Evolutionary conservation across 805 yeast genomes (phyloP).

Genomic region (Yamadazyma paraphyllophila): DNA sequence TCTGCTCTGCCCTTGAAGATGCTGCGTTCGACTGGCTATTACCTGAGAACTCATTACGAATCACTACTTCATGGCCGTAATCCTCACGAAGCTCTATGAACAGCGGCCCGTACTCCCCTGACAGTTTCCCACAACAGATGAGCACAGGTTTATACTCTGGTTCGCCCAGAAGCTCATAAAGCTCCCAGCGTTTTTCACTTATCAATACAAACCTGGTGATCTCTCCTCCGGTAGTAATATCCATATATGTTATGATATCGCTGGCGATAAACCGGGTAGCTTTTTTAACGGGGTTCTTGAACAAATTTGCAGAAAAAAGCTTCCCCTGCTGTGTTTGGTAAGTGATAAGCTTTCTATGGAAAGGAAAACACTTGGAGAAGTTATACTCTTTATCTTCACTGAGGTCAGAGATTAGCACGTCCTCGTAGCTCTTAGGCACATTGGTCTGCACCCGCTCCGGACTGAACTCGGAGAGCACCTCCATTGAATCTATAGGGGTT

Average conservation of each 20-base stretch:
- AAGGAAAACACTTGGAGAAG: constrained; percentile 80
- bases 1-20: constrained; percentile 22
- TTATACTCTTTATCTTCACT: constrained; percentile 55
- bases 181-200: constrained; percentile 70
- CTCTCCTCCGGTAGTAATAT: constrained; percentile 48
- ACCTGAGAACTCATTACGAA: constrained; percentile 27
- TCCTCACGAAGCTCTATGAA: constrained; percentile 37
- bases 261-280: constrained; percentile 27
- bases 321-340: constrained; percentile 55
- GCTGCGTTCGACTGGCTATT: constrained; percentile 13
- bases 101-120: constrained; percentile 64
- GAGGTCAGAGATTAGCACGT: constrained; percentile 16
- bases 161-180: constrained; percentile 47
- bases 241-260: constrained; percentile 29
- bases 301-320: constrained; percentile 20
- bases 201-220: constrained; percentile 64
- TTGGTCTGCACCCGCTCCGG: constrained; percentile 1
- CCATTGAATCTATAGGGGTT: background rate
- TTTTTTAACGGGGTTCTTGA: constrained; percentile 24
- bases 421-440: constrained; percentile 6
- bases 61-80: constrained; percentile 23
- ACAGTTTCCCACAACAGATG: constrained; percentile 63
- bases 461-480: constrained; percentile 1
- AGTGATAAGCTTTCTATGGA: constrained; percentile 59
- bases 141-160: constrained; percentile 44